Conservation (phyloP, 108 stramenopile species). For the Cyclotella cryptica region DNA sequence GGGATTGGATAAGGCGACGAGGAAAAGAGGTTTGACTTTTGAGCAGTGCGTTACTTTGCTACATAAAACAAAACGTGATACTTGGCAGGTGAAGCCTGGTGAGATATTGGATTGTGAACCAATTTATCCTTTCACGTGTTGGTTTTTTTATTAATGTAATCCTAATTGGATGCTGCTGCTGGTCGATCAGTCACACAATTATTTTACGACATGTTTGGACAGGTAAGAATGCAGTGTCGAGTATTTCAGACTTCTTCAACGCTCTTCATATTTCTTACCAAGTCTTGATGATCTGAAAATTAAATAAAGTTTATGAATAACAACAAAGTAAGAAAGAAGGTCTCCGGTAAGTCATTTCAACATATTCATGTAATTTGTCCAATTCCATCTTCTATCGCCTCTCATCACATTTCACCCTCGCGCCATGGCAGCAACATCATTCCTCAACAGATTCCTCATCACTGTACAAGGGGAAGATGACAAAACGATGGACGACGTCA, state of each 20-base stretch:
- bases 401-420: background rate
- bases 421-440: slow-evolving; percentile 34
- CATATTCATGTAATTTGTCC: background rate
- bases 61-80: slow-evolving; percentile 86
- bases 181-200: slow-evolving; percentile 24
- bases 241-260: background rate
- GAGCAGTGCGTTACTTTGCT: slow-evolving; percentile 83
- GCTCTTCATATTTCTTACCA: background rate
- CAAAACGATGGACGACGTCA: slow-evolving; percentile 59
- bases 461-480: slow-evolving; percentile 61
- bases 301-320: slow-evolving; percentile 39
- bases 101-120: background rate
- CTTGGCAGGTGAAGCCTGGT: slow-evolving; percentile 84
- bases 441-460: slow-evolving; percentile 64
- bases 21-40: slow-evolving; percentile 77
- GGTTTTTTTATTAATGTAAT: background rate
- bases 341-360: slow-evolving; percentile 17
- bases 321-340: slow-evolving; percentile 52
- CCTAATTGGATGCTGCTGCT: background rate
- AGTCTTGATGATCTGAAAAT: background rate
- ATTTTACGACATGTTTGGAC: slow-evolving; percentile 52
- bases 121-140: background rate
- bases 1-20: slow-evolving; percentile 62
- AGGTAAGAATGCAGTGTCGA: slow-evolving; percentile 16
- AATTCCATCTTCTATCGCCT: background rate